Evolutionary conservation across 2,329 filamentous ascomycete species (phyloP).

Genomic region (Cercospora sesami): DNA sequence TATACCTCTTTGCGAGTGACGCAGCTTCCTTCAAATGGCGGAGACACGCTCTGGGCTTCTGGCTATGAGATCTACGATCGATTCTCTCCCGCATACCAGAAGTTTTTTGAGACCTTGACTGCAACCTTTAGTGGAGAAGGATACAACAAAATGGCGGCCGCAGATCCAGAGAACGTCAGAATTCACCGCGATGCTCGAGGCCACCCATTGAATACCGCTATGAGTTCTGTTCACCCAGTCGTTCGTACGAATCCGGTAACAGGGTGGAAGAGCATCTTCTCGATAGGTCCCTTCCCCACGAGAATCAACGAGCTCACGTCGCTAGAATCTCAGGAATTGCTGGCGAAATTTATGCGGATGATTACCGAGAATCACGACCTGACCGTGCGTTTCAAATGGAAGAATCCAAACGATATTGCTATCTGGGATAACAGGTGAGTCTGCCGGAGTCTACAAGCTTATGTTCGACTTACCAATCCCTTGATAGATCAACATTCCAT

Average conservation of each 20-base stretch:
- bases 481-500: constrained; percentile 53
- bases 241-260: constrained; percentile 62
- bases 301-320: constrained; percentile 55
- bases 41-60: constrained; percentile 65
- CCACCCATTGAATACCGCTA: constrained; percentile 30
- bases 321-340: constrained; percentile 28
- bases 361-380: constrained; percentile 54
- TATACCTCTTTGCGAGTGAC: constrained; percentile 61
- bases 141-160: constrained; percentile 36
- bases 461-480: not conserved
- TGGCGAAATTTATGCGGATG: constrained; percentile 33
- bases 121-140: constrained; percentile 47
- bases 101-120: constrained; percentile 61
- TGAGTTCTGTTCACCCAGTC: constrained; percentile 48
- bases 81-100: constrained; percentile 56
- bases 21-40: constrained; percentile 56
- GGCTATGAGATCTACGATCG: constrained; percentile 68
- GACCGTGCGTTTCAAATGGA: constrained; percentile 52
- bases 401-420: constrained; percentile 51
- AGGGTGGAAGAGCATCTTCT: constrained; percentile 62
- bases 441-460: not conserved
- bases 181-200: constrained; percentile 29
- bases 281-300: constrained; percentile 59
- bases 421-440: constrained; percentile 65
- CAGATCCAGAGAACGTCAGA: constrained; percentile 19